Evolutionary conservation across 2,329 filamentous ascomycete genomes (phyloP).

Genomic region (Alternaria sp.): DNA sequence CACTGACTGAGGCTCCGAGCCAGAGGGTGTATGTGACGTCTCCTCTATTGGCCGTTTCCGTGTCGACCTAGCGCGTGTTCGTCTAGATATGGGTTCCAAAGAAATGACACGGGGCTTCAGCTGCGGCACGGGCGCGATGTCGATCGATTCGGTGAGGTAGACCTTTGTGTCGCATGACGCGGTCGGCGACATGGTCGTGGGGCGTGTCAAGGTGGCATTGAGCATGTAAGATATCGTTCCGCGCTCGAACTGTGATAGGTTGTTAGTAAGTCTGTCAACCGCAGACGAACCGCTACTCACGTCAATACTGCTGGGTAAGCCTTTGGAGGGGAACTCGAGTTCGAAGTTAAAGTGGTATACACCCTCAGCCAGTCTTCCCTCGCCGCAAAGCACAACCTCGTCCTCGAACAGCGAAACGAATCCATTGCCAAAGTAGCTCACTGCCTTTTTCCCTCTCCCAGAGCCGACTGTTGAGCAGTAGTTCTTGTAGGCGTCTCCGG

Average conservation of each 20-base stretch:
- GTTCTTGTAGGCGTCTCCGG: constrained; percentile 60
- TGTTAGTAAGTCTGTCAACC: constrained; percentile 24
- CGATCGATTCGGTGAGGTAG: constrained; percentile 79
- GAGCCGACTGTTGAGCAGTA: constrained; percentile 59
- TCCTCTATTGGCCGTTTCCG: constrained; percentile 31
- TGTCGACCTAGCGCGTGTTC: constrained; percentile 65
- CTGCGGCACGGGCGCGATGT: constrained; percentile 75
- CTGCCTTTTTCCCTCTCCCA: constrained; percentile 59
- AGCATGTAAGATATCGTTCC: constrained; percentile 92
- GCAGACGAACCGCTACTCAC: constrained; percentile 60
- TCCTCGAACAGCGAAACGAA: constrained; percentile 84
- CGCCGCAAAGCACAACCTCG: constrained; percentile 78
- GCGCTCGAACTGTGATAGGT: constrained; percentile 79
- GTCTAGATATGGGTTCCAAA: constrained; percentile 82
- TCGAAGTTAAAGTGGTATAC: constrained; percentile 83
- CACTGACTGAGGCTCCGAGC: constrained; percentile 28
- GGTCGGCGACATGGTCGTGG: constrained; percentile 82
- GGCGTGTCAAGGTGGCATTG: constrained; percentile 86
- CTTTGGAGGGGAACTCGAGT: constrained; percentile 70
- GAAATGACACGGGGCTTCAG: constrained; percentile 85
- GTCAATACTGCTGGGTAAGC: constrained; percentile 90
- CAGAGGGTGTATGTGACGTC: constrained; percentile 19
- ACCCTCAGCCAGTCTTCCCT: constrained; percentile 75
- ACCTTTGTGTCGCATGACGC: constrained; percentile 82
- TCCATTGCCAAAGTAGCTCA: constrained; percentile 74